These are phyloP conservation scores for Pterocarpus macrocarpus DNA, from an alignment of 306 rosid genomes.

Conservation along the genomic window DNA sequence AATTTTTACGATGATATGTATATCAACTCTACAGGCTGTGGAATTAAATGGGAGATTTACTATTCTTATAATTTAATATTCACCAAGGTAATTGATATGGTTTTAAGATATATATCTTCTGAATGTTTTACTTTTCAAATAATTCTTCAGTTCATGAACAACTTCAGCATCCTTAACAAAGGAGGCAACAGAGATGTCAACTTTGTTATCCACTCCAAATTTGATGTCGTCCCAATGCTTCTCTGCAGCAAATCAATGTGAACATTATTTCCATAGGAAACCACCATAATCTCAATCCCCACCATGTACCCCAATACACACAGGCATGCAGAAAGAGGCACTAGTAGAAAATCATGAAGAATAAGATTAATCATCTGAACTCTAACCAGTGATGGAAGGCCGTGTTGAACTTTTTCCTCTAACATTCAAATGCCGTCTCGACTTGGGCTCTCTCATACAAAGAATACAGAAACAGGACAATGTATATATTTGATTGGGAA, in stretches of 20 bases:
- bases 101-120: background rate
- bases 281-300: too few species aligned
- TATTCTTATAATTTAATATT: slow-evolving; percentile 22
- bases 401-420: slow-evolving; percentile 98
- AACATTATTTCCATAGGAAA: slow-evolving; percentile 18
- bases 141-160: slow-evolving; percentile 89
- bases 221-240: slow-evolving; percentile 99
- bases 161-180: slow-evolving; percentile 98
- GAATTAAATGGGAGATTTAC: slow-evolving; percentile 39
- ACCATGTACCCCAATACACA: slow-evolving; percentile 4
- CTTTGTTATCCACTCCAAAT: slow-evolving; percentile 97
- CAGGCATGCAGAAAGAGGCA: background rate
- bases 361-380: slow-evolving; percentile 24
- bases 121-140: slow-evolving; percentile 72
- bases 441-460: slow-evolving; percentile 67
- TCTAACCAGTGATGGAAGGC: slow-evolving; percentile 95
- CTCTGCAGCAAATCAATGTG: slow-evolving; percentile 68
- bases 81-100: slow-evolving; percentile 18
- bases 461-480: too few species aligned
- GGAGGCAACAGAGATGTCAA: slow-evolving; percentile 98
- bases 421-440: slow-evolving; percentile 92
- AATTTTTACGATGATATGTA: slow-evolving; percentile 92
- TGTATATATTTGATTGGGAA: too few species aligned
- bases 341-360: slow-evolving; percentile 7
- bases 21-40: slow-evolving; percentile 84